Evolutionary conservation across 139 green algal species (phyloP).

Genomic region (Coelastrella sp.): DNA sequence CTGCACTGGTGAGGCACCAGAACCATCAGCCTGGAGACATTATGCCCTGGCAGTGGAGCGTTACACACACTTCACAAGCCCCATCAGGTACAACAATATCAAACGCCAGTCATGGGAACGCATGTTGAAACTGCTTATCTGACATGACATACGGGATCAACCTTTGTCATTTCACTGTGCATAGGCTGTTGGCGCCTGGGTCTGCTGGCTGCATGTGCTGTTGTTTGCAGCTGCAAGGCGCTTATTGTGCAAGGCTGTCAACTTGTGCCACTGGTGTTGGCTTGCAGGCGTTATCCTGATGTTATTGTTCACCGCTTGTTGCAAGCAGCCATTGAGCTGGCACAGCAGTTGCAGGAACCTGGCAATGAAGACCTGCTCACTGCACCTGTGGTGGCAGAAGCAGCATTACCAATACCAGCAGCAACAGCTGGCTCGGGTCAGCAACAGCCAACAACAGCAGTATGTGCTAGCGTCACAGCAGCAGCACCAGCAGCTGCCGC

Average conservation of each 20-base stretch:
- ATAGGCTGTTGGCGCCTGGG: neutral
- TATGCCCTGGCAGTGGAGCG: conserved; percentile 85
- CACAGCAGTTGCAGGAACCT: conserved; percentile 38
- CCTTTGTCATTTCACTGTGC: neutral
- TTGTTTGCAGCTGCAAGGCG: neutral
- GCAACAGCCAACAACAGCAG: neutral
- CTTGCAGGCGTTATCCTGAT: conserved; percentile 86
- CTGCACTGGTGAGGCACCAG: conserved; percentile 74
- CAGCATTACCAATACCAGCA: neutral
- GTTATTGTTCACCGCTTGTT: conserved; percentile 92
- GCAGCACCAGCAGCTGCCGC: neutral
- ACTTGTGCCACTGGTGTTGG: neutral
- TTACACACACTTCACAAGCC: conserved; percentile 97
- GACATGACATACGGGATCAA: no score
- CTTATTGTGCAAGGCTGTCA: neutral
- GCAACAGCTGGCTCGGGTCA: no score
- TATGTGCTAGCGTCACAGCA: neutral
- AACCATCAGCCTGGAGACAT: conserved; percentile 59
- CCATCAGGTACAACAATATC: conserved; percentile 69
- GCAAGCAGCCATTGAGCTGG: conserved; percentile 69
- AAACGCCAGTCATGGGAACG: no score
- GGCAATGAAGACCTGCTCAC: conserved; percentile 16
- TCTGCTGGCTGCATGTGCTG: neutral
- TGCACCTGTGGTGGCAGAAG: neutral
- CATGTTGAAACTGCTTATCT: no score